phyloP scores from a whole-genome alignment of 1,284 basidiomycete genomes.

The Melampsora occidentalis region DNA sequence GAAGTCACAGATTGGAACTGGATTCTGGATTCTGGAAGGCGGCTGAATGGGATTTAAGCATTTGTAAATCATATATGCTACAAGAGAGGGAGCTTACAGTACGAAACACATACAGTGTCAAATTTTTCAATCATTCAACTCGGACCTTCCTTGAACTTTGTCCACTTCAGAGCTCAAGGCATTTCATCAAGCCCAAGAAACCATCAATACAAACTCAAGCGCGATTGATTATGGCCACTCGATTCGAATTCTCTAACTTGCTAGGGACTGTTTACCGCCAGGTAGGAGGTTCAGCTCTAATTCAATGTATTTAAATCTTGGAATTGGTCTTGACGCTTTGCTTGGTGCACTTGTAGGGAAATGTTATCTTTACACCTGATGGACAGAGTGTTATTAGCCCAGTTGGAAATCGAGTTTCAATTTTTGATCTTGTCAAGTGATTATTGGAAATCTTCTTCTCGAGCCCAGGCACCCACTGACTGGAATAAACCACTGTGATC shows the following conservation, averaged over 20 bases:
- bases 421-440: conserved; percentile 95
- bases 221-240: conserved; percentile 17
- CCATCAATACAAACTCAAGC: no score
- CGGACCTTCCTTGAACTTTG: no score
- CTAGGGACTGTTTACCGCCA: conserved; percentile 91
- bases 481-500: conserved; percentile 7
- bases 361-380: conserved; percentile 87
- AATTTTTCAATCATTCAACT: no score
- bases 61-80: no score
- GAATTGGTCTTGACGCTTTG: background rate
- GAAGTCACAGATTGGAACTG: no score
- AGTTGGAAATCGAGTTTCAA: conserved; percentile 91
- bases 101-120: no score
- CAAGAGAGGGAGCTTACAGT: no score
- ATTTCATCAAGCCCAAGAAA: no score
- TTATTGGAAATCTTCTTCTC: conserved; percentile 51
- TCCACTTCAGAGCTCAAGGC: no score
- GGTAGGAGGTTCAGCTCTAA: background rate
- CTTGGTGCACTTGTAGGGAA: conserved; percentile 62
- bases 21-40: no score
- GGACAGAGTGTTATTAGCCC: conserved; percentile 89
- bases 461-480: background rate
- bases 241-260: conserved; percentile 73
- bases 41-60: no score
- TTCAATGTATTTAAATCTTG: background rate